These are phyloP conservation scores for Phoma herbarum DNA, from an alignment of 2,329 filamentous ascomycete genomes.

Conservation along the genomic window DNA sequence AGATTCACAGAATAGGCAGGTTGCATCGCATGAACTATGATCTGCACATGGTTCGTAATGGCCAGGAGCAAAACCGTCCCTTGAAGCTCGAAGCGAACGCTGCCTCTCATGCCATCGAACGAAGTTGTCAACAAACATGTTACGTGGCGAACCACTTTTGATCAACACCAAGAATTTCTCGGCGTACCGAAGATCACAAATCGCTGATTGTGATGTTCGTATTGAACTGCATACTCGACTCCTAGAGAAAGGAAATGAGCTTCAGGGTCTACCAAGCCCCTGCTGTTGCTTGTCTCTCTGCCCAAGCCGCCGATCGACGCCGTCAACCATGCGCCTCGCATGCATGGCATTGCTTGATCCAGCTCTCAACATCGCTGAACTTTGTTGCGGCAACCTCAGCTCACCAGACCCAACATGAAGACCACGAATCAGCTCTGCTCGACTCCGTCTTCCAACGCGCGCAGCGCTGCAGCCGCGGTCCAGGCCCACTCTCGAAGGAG, in stretches of 20 bases:
- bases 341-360: constrained; percentile 41
- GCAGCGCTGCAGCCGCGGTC: constrained; percentile 8
- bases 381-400: background rate
- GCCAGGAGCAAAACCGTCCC: background rate
- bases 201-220: constrained; percentile 12
- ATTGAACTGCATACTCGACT: too few relatives aligned
- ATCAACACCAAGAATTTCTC: constrained; percentile 5
- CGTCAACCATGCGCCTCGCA: constrained; percentile 22
- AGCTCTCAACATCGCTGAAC: background rate
- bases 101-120: background rate
- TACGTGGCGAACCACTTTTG: background rate
- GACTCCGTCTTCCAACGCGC: background rate
- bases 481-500: constrained; percentile 19
- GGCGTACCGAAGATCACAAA: background rate
- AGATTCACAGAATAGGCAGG: background rate
- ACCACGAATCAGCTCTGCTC: background rate
- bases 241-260: constrained; percentile 15
- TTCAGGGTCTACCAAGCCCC: constrained; percentile 34
- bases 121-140: background rate
- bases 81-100: background rate
- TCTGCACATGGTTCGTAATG: background rate
- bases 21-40: background rate
- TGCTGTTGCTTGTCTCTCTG: constrained; percentile 8
- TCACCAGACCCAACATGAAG: too few relatives aligned
- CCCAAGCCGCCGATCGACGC: constrained; percentile 29